Evolutionary conservation across 1,139 yeast species (phyloP).

Genomic region (Yamadazyma siamensis): DNA sequence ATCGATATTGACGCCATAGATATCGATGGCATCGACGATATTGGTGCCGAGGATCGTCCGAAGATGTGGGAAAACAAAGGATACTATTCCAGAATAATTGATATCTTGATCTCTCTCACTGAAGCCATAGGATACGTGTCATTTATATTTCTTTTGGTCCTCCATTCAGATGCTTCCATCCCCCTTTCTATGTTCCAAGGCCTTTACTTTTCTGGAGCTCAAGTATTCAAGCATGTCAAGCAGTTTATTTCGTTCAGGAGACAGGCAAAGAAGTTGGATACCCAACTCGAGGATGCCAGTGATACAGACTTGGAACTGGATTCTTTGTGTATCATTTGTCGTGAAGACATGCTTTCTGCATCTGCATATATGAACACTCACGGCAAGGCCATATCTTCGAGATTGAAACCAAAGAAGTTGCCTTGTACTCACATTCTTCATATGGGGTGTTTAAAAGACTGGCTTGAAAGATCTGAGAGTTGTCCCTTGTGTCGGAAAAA

Average conservation of each 20-base stretch:
- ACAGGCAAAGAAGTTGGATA: constrained; percentile 65
- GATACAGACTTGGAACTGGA: constrained; percentile 61
- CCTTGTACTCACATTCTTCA: constrained; percentile 88
- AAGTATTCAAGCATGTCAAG: constrained; percentile 46
- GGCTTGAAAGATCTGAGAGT: constrained; percentile 88
- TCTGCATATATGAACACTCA: constrained; percentile 26
- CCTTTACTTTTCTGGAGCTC: constrained; percentile 51
- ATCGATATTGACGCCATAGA: constrained; percentile 9
- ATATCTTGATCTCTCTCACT: constrained; percentile 45
- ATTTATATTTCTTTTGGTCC: constrained; percentile 34
- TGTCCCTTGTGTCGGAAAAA: constrained; percentile 90
- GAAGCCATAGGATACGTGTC: constrained; percentile 33
- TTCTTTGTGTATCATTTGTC: constrained; percentile 74
- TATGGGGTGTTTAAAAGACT: constrained; percentile 83
- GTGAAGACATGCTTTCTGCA: constrained; percentile 68
- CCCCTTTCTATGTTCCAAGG: constrained; percentile 72
- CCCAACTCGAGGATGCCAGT: constrained; percentile 58
- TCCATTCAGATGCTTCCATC: constrained; percentile 54
- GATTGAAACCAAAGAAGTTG: constrained; percentile 70
- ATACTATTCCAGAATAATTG: constrained; percentile 55
- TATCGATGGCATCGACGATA: constrained; percentile 18
- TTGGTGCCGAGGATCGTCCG: constrained; percentile 32
- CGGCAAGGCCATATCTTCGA: constrained; percentile 24
- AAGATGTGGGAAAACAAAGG: constrained; percentile 70
- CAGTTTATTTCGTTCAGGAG: constrained; percentile 55